Evolutionary conservation across 208 protist species (phyloP).

Genomic region (Acanthamoeba culbertsoni): DNA sequence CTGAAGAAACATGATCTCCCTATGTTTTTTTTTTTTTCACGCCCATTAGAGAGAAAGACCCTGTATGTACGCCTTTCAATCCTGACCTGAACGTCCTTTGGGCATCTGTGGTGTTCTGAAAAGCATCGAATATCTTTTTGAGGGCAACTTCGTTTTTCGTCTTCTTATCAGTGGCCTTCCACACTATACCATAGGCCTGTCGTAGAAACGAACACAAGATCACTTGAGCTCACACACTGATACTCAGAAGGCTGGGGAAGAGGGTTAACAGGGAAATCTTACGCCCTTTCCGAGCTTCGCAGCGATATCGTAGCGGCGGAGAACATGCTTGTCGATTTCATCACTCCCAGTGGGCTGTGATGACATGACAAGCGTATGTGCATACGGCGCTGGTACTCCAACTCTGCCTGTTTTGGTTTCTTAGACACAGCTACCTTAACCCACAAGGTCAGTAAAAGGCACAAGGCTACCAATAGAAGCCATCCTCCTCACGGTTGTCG

Average conservation of each 20-base stretch:
- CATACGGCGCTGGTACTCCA: not conserved
- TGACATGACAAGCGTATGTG: not conserved
- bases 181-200: conserved; percentile 93
- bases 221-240: too few species aligned
- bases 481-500: too few species aligned
- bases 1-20: conserved; percentile 79
- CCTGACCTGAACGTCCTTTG: conserved; percentile 90
- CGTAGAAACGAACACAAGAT: too few species aligned
- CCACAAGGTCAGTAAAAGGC: too few species aligned
- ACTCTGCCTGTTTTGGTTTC: too few species aligned
- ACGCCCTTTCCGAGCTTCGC: conserved; percentile 91
- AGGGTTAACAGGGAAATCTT: not conserved
- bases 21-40: too few species aligned
- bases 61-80: too few species aligned
- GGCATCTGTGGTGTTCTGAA: conserved; percentile 83
- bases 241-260: too few species aligned
- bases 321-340: conserved; percentile 92
- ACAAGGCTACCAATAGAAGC: too few species aligned
- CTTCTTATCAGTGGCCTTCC: conserved; percentile 90
- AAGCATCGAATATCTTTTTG: conserved; percentile 95
- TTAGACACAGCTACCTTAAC: too few species aligned
- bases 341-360: not conserved
- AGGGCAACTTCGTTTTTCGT: conserved; percentile 90
- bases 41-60: not conserved
- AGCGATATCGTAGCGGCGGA: conserved; percentile 92